phyloP scores from a whole-genome alignment of 352 stramenopile species.

The Phytophthora aleatoria region DNA sequence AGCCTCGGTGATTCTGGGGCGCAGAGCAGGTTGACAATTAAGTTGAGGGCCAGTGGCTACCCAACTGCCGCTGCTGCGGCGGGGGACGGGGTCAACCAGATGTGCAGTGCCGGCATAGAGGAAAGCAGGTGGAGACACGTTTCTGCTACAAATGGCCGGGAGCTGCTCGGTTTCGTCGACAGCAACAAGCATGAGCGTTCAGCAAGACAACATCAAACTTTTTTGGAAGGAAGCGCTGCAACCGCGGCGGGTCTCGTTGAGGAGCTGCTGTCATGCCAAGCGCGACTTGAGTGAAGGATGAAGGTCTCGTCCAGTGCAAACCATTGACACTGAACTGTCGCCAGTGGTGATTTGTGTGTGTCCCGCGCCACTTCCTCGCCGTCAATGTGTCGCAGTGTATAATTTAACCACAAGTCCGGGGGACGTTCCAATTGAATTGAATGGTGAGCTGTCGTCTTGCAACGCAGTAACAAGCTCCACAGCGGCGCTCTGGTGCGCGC shows the following conservation, averaged over 20 bases:
- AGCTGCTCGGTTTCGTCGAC: slow-evolving; percentile 12
- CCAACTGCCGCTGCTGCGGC: slow-evolving; percentile 7
- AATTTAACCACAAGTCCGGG: slow-evolving; percentile 21
- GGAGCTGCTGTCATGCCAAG: background rate
- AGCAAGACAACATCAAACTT: slow-evolving; percentile 26
- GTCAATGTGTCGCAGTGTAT: slow-evolving; percentile 28
- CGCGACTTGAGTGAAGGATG: slow-evolving; percentile 3
- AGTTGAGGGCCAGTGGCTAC: slow-evolving; percentile 24
- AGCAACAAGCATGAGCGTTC: slow-evolving; percentile 13
- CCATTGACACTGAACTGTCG: slow-evolving; percentile 32
- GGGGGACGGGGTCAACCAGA: slow-evolving; percentile 36
- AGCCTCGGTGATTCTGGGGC: slow-evolving; percentile 21
- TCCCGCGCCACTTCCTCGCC: slow-evolving; percentile 3
- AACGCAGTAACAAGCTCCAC: background rate
- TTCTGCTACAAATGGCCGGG: slow-evolving; percentile 33
- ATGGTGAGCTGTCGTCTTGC: background rate
- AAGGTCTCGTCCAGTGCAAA: slow-evolving; percentile 13
- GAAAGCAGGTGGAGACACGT: slow-evolving; percentile 33
- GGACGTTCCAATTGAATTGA: background rate
- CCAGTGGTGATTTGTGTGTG: slow-evolving; percentile 33
- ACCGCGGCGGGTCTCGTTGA: background rate
- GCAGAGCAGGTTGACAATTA: slow-evolving; percentile 37
- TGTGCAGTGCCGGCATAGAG: slow-evolving; percentile 25
- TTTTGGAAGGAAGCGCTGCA: slow-evolving; percentile 21
- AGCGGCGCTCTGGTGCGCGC: background rate